These are phyloP conservation scores for Aciculosporium take DNA, from an alignment of 2,329 filamentous ascomycete genomes.

Conservation along the genomic window DNA sequence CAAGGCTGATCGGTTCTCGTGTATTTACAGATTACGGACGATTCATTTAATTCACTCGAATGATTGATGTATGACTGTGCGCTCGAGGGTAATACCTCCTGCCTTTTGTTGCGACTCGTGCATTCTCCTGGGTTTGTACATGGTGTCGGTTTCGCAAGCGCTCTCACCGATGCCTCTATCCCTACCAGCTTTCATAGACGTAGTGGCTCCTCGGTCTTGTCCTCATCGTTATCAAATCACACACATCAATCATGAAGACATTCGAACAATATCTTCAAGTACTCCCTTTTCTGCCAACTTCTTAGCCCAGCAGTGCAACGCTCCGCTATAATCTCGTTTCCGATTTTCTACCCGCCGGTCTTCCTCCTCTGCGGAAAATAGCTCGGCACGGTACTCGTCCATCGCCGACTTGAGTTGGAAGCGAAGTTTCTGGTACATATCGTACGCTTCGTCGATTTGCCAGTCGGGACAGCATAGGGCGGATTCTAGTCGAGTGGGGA, in stretches of 20 bases:
- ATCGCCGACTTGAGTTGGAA: constrained; percentile 27
- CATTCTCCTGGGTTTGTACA: neutral
- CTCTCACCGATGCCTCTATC: neutral
- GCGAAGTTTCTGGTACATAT: constrained; percentile 24
- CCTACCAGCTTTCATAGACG: neutral
- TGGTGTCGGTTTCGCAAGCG: neutral
- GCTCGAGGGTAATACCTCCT: neutral
- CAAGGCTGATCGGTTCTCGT: neutral
- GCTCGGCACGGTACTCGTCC: constrained; percentile 34
- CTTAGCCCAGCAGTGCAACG: constrained; percentile 54
- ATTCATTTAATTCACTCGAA: neutral
- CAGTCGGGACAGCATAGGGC: constrained; percentile 7
- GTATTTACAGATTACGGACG: neutral
- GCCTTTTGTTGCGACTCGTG: neutral
- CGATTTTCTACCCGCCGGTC: constrained; percentile 38
- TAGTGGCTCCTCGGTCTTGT: neutral
- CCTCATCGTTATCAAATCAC: too few relatives aligned
- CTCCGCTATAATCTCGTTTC: constrained; percentile 54
- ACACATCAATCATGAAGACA: constrained; percentile 7
- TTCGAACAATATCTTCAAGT: constrained; percentile 30
- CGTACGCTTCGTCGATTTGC: constrained; percentile 15
- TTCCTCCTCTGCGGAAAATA: constrained; percentile 30
- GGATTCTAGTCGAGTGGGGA: constrained; percentile 9
- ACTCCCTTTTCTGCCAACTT: constrained; percentile 53
- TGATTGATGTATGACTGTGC: neutral